phyloP scores from a whole-genome alignment of 2,329 filamentous ascomycete genomes.

The Hypoxylon sp. region DNA sequence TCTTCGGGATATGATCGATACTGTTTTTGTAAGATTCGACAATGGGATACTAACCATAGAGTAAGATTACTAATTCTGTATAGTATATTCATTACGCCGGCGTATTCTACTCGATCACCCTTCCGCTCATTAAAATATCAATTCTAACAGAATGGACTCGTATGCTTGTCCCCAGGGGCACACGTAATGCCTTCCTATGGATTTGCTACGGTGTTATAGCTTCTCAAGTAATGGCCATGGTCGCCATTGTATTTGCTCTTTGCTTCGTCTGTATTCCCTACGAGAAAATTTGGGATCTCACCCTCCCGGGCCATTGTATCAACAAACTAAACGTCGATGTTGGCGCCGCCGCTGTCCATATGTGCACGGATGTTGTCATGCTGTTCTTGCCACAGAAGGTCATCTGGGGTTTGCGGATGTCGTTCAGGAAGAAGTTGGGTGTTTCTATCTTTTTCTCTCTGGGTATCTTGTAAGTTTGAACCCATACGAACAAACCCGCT shows the following conservation, averaged over 20 bases:
- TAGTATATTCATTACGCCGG: slow-evolving; percentile 52
- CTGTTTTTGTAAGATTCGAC: slow-evolving; percentile 48
- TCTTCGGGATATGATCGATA: slow-evolving; percentile 49
- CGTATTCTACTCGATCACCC: slow-evolving; percentile 55
- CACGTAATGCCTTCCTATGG: slow-evolving; percentile 49
- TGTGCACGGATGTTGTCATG: slow-evolving; percentile 51
- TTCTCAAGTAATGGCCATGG: slow-evolving; percentile 44
- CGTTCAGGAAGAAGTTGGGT: slow-evolving; percentile 52
- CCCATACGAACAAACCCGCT: neutral
- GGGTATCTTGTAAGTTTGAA: slow-evolving; percentile 50
- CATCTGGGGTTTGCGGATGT: slow-evolving; percentile 54
- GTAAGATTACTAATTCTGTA: neutral
- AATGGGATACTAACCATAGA: neutral
- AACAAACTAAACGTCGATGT: slow-evolving; percentile 42
- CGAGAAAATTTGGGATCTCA: slow-evolving; percentile 50
- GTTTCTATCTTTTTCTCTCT: slow-evolving; percentile 54
- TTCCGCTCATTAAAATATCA: slow-evolving; percentile 59
- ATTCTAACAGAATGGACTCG: slow-evolving; percentile 62
- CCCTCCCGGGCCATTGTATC: slow-evolving; percentile 47
- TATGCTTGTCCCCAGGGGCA: slow-evolving; percentile 49
- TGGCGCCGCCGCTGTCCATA: slow-evolving; percentile 46
- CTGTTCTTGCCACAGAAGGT: slow-evolving; percentile 52
- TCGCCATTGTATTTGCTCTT: slow-evolving; percentile 41
- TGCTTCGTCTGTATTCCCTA: slow-evolving; percentile 50
- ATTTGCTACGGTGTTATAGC: slow-evolving; percentile 42